A percentile compares a stretch with the other conserved stretches of the same genome.
Evolutionary conservation across 2,329 filamentous ascomycete genomes (phyloP).

Genomic region (Calonectria honghensis): DNA sequence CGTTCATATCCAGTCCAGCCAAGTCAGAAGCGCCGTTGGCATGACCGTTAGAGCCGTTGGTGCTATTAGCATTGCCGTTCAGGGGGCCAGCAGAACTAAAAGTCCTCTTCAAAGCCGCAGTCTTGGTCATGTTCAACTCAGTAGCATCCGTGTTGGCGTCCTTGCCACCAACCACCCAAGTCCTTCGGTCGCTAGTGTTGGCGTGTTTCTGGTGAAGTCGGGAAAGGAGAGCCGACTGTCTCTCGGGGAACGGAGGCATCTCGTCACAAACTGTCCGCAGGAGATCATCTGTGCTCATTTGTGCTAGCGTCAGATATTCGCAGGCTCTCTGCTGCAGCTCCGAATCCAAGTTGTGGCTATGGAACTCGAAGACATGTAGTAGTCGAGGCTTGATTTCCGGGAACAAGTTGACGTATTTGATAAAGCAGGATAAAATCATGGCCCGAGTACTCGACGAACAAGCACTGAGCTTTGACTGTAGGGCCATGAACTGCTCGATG

Average conservation of each 20-base stretch:
- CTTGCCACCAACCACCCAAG: constrained; percentile 98
- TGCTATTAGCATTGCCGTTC: constrained; percentile 69
- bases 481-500: constrained; percentile 95
- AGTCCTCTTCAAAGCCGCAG: constrained; percentile 87
- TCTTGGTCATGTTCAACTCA: constrained; percentile 88
- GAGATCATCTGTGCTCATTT: constrained; percentile 90
- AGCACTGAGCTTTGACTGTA: constrained; percentile 91
- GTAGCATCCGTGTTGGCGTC: constrained; percentile 89
- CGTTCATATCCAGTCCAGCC: constrained; percentile 86
- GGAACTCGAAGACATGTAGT: constrained; percentile 90
- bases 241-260: constrained; percentile 98
- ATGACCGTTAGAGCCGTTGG: constrained; percentile 71
- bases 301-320: constrained; percentile 92
- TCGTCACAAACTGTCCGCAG: constrained; percentile 96
- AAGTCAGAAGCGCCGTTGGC: constrained; percentile 78
- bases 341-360: constrained; percentile 95
- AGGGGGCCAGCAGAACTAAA: constrained; percentile 79
- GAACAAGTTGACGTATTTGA: constrained; percentile 99
- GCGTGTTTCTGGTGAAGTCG: constrained; percentile 95
- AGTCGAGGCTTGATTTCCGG: constrained; percentile 98
- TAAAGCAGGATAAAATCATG: constrained; percentile 94
- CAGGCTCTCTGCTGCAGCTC: constrained; percentile 97
- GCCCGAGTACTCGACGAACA: constrained; percentile 93
- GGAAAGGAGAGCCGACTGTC: constrained; percentile 92
- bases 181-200: constrained; percentile 94